Evolutionary conservation across 352 stramenopile genomes (phyloP), one percentile per base, ranked within the genome.

Genomic region (Elongisporangium anandrum): DNA sequence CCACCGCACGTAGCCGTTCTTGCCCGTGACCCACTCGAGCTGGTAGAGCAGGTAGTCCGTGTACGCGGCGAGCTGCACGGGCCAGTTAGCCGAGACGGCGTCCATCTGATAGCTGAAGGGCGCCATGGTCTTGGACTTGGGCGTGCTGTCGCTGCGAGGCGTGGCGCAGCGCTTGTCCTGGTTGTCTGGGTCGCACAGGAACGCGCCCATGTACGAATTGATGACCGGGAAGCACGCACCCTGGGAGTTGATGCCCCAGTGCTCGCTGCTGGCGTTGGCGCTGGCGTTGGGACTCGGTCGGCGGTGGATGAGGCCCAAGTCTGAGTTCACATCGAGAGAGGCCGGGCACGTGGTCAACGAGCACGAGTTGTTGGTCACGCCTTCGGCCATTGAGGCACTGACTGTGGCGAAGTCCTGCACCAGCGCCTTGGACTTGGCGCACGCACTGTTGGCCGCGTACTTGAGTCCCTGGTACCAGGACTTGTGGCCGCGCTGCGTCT

Each of bases 21-120:
- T 54, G 13, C 81, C 81, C 3, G 77, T 90, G 60, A 88, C 76
- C 81, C 81, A 91, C 55, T 91, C 81, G 20, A 91, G 21, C 50
- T 91, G 81, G 52, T 91, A 91, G 15, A 75, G 65, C 7, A 90
- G 52, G 51, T 73, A 92, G 48, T 81, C 73, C 8, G 66, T 53
- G 61, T 91, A 89, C 0, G 71, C 81, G 0, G 73, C 77, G 5
- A 88, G 39, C 34, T 85, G 77, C 21, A 92, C 68, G 4, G 69
- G 72, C 81, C 79, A 92, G 55, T 92, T 92, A 16, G 79, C 73
- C 19, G 79, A 91, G 54, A 91, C 88, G 12, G 77, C 81, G 23
- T 91, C 79, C 79, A 89, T 91, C 58, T 91, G 78, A 60, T 90
- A 90, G 63, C 79, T 85, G 59, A 90, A 88, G 17, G 66, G 19